These are phyloP conservation scores for Meyerozyma guilliermondii DNA, from an alignment of 1,139 yeast genomes.

Conservation along the genomic window DNA sequence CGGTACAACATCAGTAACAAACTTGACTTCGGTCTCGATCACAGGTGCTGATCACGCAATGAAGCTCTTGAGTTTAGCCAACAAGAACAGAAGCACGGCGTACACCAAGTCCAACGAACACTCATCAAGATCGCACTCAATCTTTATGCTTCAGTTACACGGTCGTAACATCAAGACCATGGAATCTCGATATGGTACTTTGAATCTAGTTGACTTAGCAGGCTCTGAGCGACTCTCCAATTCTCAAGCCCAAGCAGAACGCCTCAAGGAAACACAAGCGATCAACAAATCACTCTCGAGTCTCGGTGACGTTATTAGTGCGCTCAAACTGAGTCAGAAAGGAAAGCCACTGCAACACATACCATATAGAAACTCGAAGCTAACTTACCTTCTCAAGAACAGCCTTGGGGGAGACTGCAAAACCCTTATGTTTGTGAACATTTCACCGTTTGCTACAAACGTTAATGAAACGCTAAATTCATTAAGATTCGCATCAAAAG, in stretches of 20 bases:
- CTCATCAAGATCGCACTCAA: slow-evolving; percentile 67
- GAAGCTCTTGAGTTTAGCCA: slow-evolving; percentile 48
- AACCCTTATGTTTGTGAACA: slow-evolving; percentile 89
- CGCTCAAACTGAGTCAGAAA: slow-evolving; percentile 45
- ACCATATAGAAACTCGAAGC: slow-evolving; percentile 53
- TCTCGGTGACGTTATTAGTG: slow-evolving; percentile 84
- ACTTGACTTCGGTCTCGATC: slow-evolving; percentile 48
- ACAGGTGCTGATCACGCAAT: slow-evolving; percentile 47
- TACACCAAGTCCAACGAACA: slow-evolving; percentile 77
- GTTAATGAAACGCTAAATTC: slow-evolving; percentile 79
- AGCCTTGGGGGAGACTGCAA: slow-evolving; percentile 85
- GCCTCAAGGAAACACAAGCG: slow-evolving; percentile 83
- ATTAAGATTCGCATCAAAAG: slow-evolving; percentile 83
- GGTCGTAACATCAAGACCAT: slow-evolving; percentile 54
- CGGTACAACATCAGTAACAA: slow-evolving; percentile 55
- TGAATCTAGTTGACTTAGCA: slow-evolving; percentile 78
- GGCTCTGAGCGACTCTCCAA: slow-evolving; percentile 82
- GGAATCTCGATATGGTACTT: slow-evolving; percentile 50
- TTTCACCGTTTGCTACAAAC: slow-evolving; percentile 64
- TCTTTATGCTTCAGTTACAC: slow-evolving; percentile 58
- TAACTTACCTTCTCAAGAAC: slow-evolving; percentile 79
- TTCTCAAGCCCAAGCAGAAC: slow-evolving; percentile 74
- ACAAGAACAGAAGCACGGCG: slow-evolving; percentile 68
- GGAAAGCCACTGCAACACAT: slow-evolving; percentile 30
- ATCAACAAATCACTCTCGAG: slow-evolving; percentile 87